phyloP scores from a whole-genome alignment of 176 grass and related monocot genomes.

The Areca catechu region DNA sequence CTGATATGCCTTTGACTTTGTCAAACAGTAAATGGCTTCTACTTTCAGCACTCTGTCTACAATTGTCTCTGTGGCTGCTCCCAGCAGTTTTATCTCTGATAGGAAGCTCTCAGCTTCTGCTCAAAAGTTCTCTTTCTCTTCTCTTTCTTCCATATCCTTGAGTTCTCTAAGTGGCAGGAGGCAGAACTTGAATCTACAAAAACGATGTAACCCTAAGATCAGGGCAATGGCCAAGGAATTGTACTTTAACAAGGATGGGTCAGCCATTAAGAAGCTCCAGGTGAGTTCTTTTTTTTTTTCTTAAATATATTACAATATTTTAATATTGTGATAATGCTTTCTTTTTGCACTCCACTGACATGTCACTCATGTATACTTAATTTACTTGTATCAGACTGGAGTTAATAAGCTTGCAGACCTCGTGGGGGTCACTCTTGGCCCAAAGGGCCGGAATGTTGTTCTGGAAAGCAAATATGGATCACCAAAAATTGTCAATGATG shows the following conservation, averaged over 20 bases:
- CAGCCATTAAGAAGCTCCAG: constrained; percentile 88
- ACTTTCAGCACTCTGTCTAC: constrained; percentile 57
- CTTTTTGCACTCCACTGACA: background rate
- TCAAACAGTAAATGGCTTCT: constrained; percentile 46
- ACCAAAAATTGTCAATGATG: constrained; percentile 74
- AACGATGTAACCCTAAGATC: constrained; percentile 27
- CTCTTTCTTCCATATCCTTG: constrained; percentile 32
- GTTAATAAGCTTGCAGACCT: constrained; percentile 92
- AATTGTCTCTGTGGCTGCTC: constrained; percentile 30
- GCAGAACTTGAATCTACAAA: constrained; percentile 43
- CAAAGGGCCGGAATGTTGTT: constrained; percentile 92
- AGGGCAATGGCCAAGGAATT: constrained; percentile 63
- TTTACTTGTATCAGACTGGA: constrained; percentile 36
- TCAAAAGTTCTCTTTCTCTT: constrained; percentile 18
- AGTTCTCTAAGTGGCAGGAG: constrained; percentile 16
- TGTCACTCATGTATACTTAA: no score
- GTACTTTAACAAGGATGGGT: constrained; percentile 95
- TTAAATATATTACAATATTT: no score
- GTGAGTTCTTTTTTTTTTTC: constrained; percentile 20
- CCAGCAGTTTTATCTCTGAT: constrained; percentile 27
- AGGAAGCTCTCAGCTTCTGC: constrained; percentile 29
- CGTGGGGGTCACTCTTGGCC: constrained; percentile 84
- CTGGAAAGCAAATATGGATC: constrained; percentile 95
- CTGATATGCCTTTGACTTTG: no score
- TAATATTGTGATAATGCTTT: constrained; percentile 1